phyloP scores from a whole-genome alignment of 148 eudicot genomes.

The Arctostaphylos glauca region DNA sequence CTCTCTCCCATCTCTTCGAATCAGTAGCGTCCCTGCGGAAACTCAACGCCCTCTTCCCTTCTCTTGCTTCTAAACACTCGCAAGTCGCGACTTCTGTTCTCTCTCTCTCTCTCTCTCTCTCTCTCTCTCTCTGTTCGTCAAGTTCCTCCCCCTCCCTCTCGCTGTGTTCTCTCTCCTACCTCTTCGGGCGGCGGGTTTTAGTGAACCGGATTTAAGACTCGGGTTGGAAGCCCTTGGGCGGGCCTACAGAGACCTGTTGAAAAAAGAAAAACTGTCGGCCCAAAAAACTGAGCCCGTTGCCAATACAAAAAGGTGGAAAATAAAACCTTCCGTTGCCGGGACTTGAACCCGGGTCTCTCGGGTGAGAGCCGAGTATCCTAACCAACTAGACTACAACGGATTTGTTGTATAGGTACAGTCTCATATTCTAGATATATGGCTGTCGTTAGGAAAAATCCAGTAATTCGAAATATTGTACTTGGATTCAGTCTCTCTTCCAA shows the following conservation, averaged over 20 bases:
- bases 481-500: no score
- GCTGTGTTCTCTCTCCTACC: background rate
- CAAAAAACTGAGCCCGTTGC: background rate
- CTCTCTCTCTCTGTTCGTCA: background rate
- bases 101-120: background rate
- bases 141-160: background rate
- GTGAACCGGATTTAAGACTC: no score
- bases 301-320: background rate
- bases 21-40: no score
- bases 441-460: no score
- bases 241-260: no score
- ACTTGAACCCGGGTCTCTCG: conserved; percentile 15
- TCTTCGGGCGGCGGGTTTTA: background rate
- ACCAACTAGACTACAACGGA: conserved; percentile 12
- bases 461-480: no score
- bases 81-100: background rate
- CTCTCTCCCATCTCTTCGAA: conserved; percentile 68
- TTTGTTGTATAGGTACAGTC: fast-evolving
- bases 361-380: conserved; percentile 13
- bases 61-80: background rate
- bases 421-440: no score
- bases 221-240: no score
- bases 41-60: no score
- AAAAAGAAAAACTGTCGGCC: background rate
- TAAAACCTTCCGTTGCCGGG: background rate